Evolutionary conservation across 129 eudicot species (phyloP), one percentile per base, ranked within the genome.

Genomic region (Smallanthus sonchifolius): DNA sequence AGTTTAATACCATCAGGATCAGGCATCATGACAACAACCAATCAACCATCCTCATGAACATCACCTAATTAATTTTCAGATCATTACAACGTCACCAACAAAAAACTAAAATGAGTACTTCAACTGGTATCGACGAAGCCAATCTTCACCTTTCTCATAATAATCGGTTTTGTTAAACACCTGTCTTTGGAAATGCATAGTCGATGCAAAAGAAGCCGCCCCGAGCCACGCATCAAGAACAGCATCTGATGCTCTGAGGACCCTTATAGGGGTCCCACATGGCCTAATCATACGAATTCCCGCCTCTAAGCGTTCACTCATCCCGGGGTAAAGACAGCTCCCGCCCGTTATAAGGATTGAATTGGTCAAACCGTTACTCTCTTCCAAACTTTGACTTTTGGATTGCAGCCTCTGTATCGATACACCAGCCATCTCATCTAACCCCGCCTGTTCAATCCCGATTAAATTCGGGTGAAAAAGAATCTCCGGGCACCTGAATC

Each of bases 141-240:
- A 85, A 65, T 91, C 96, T 81, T 95, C 99, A 57, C 97, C 99
- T 75, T 87, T 91, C 75, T 91, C 97, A 59, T 86, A 84, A 75
- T 88, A 95, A 80, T 91, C 97, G 79, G 65, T 84, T 77, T 69
- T 88, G 66, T 63, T 88, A 54, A 91, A 87, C 10, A 83, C 91
- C 70, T 88, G 97, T 76, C 80, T 78, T 7, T 82, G 81, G 67
- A 95, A 95, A 57, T 81, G 86, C 79, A 74, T 51, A 0, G 88
- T 70, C 48, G 95, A 74, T 4, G 96, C 99, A 87, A 79, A 95
- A 13, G 82, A 72, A 59, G 99, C 69, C 15, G 97, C 99, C 19
- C 99, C 99, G 11, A 96, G 90, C 99, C 99, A 95, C 3, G 99
- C 97, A 83, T 95, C 99, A 35, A 78, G 84, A 44, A 91, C 79